A percentile compares a stretch with the other conserved stretches of the same genome.
Evolutionary conservation across 2,329 filamentous ascomycete species (phyloP).

Genomic region (Botryotinia globosa): DNA sequence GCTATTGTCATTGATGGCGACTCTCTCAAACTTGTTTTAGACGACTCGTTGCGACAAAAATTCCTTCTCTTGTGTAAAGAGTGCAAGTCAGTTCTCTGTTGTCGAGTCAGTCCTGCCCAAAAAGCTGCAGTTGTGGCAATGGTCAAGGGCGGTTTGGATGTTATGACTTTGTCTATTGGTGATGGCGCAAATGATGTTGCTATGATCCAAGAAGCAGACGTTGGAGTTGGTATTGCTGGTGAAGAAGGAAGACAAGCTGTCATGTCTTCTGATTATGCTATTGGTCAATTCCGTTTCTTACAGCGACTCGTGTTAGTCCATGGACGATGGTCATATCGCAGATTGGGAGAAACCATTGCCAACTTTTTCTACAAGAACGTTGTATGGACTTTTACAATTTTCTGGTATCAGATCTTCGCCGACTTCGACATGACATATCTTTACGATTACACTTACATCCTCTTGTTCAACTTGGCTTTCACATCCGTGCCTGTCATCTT

Average conservation of each 20-base stretch:
- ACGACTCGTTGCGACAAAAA: slow-evolving; percentile 80
- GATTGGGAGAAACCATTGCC: slow-evolving; percentile 87
- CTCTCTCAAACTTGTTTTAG: slow-evolving; percentile 81
- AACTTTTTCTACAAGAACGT: slow-evolving; percentile 99
- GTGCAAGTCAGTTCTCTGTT: slow-evolving; percentile 94
- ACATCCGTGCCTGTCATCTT: slow-evolving; percentile 92
- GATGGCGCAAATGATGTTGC: slow-evolving; percentile 95
- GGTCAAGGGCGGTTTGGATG: slow-evolving; percentile 91
- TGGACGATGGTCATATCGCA: slow-evolving; percentile 93
- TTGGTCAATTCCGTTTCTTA: slow-evolving; percentile 89
- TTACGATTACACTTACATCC: slow-evolving; percentile 96
- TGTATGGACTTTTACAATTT: slow-evolving; percentile 93
- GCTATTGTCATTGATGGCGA: slow-evolving; percentile 95
- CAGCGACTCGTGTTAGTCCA: slow-evolving; percentile 84
- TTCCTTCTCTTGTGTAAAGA: slow-evolving; percentile 95
- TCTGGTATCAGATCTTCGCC: slow-evolving; percentile 96
- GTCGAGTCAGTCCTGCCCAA: slow-evolving; percentile 92
- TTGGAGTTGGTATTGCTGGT: slow-evolving; percentile 94
- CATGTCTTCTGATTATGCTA: slow-evolving; percentile 95
- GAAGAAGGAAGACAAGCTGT: slow-evolving; percentile 89
- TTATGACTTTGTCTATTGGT: slow-evolving; percentile 92
- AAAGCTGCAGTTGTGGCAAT: slow-evolving; percentile 96
- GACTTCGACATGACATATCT: slow-evolving; percentile 96
- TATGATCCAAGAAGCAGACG: slow-evolving; percentile 96
- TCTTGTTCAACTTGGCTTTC: slow-evolving; percentile 95